A percentile compares a stretch with the other conserved stretches of the same genome.
phyloP scores from a whole-genome alignment of 2,329 filamentous ascomycete species.

The Cryphonectria carpinicola region DNA sequence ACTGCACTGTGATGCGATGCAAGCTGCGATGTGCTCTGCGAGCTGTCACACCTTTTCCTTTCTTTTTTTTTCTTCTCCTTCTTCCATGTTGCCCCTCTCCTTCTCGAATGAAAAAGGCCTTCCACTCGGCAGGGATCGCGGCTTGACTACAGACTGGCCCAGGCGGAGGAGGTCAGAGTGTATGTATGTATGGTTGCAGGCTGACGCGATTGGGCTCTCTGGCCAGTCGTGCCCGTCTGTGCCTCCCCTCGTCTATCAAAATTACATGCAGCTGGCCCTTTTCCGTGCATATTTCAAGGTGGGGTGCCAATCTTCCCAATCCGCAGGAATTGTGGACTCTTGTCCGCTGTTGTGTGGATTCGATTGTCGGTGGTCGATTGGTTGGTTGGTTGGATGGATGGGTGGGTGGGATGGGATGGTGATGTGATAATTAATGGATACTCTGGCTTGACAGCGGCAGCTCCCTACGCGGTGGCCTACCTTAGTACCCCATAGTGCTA shows the following conservation, averaged over 20 bases:
- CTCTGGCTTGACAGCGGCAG: background rate
- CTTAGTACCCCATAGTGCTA: background rate
- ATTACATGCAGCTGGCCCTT: conserved; percentile 2
- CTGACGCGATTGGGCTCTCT: background rate
- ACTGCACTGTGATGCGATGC: background rate
- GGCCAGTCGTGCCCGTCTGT: background rate
- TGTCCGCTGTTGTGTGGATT: background rate
- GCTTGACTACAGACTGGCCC: background rate
- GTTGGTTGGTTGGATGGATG: background rate
- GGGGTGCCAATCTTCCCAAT: background rate
- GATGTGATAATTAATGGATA: background rate
- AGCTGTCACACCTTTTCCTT: background rate
- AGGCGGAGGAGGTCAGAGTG: background rate
- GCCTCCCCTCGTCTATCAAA: conserved; percentile 1
- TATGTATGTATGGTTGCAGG: background rate
- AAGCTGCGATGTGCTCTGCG: background rate
- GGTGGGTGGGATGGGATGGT: background rate
- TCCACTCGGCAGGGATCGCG: background rate
- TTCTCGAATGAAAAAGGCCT: background rate
- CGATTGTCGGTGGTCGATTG: background rate
- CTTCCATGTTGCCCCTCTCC: background rate
- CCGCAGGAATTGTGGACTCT: background rate
- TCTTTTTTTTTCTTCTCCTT: background rate
- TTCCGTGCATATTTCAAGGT: background rate
- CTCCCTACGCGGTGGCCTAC: too few relatives aligned